phyloP scores from a whole-genome alignment of 2,329 filamentous ascomycete species.

The Coniochaeta hoffmannii region DNA sequence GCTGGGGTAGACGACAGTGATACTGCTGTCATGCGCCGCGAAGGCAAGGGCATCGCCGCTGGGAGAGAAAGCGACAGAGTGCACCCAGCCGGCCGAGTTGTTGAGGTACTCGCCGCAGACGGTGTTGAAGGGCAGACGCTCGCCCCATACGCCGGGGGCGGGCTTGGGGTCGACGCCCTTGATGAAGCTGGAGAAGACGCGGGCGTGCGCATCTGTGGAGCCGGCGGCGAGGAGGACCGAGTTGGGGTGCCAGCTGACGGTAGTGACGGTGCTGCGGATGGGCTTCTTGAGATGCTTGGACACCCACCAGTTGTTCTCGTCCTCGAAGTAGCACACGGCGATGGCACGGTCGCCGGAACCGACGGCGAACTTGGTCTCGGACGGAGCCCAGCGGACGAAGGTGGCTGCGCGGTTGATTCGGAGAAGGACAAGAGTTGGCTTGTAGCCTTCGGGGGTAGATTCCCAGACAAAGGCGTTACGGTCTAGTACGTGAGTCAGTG shows the following conservation, averaged over 20 bases:
- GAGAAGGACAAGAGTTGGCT: conserved; percentile 91
- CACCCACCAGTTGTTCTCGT: conserved; percentile 99
- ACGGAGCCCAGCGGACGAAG: conserved; percentile 94
- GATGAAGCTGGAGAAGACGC: conserved; percentile 92
- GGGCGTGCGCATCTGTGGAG: conserved; percentile 92
- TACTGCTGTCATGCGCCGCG: conserved; percentile 88
- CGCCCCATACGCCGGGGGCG: conserved; percentile 85
- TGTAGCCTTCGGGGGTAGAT: conserved; percentile 84
- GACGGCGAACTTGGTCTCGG: conserved; percentile 95
- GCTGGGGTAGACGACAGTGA: conserved; percentile 92
- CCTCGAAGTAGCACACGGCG: conserved; percentile 96
- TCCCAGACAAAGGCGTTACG: conserved; percentile 99
- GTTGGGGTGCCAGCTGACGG: conserved; percentile 94
- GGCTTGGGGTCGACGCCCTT: conserved; percentile 87
- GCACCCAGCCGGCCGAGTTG: conserved; percentile 94
- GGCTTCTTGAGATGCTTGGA: conserved; percentile 99
- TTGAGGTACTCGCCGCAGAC: conserved; percentile 96
- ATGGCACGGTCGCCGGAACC: conserved; percentile 94
- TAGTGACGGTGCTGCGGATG: conserved; percentile 93
- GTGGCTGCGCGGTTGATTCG: conserved; percentile 96
- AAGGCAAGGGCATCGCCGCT: conserved; percentile 91
- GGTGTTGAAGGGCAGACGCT: conserved; percentile 94
- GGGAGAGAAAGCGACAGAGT: conserved; percentile 87
- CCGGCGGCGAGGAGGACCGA: conserved; percentile 90
- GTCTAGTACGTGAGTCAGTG: conserved; percentile 49